These are phyloP conservation scores for Coemansia sp. DNA, from an alignment of 192 early-diverging fungal genomes.

Conservation along the genomic window DNA sequence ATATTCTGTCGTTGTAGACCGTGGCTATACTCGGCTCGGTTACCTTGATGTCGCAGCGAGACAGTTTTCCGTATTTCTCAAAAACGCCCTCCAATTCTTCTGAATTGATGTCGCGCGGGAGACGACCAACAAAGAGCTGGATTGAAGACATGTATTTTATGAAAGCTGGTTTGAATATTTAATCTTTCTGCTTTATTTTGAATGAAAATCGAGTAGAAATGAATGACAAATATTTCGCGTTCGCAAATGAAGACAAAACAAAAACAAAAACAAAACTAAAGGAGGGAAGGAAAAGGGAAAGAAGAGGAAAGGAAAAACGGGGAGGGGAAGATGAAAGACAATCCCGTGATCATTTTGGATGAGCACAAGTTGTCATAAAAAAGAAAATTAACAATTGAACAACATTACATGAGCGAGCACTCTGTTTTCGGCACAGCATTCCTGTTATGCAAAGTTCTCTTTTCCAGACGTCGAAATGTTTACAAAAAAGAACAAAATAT, in stretches of 20 bases:
- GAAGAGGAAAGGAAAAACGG: slow-evolving; percentile 1
- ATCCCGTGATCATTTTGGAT: too few species aligned
- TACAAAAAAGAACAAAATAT: not conserved
- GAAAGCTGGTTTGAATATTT: not conserved
- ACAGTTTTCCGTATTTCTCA: slow-evolving; percentile 37
- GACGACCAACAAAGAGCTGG: slow-evolving; percentile 49
- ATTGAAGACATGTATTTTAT: not conserved
- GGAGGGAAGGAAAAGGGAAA: not conserved
- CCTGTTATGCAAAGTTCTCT: too few species aligned
- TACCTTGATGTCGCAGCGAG: slow-evolving; percentile 51
- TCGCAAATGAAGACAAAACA: too few species aligned
- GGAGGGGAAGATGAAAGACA: not conserved
- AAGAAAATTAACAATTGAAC: too few species aligned
- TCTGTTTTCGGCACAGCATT: too few species aligned
- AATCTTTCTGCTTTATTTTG: not conserved
- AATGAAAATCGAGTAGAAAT: not conserved
- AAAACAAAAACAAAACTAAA: not conserved
- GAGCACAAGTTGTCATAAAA: too few species aligned
- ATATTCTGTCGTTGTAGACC: not conserved
- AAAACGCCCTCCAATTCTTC: slow-evolving; percentile 39
- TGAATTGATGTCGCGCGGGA: slow-evolving; percentile 28
- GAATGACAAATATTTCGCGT: too few species aligned
- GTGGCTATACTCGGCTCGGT: not conserved
- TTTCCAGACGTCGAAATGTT: not conserved
- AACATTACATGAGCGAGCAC: too few species aligned